A percentile compares a stretch with the other conserved stretches of the same genome.
phyloP scores from a whole-genome alignment of 23 red algal genomes.

The Gracilaria domingensis region DNA sequence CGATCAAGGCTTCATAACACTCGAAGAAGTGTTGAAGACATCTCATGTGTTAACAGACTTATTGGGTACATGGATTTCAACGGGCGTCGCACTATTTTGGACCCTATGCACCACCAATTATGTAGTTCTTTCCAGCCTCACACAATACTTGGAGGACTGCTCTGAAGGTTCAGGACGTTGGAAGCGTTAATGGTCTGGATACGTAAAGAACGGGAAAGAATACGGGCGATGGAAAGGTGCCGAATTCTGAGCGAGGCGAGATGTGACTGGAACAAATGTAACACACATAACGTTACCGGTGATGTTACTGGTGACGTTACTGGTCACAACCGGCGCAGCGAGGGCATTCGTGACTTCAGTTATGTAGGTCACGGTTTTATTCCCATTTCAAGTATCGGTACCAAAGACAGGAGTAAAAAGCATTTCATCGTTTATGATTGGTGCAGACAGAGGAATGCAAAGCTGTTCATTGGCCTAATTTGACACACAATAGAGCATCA shows the following conservation, averaged over 20 bases:
- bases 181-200: background rate
- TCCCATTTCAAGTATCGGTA: background rate
- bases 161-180: background rate
- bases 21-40: conserved; percentile 6
- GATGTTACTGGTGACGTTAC: too few species aligned
- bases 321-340: too few species aligned
- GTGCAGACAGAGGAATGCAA: background rate
- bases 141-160: background rate
- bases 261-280: too few species aligned
- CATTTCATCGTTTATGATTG: background rate
- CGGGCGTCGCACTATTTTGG: background rate
- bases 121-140: background rate
- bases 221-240: too few species aligned
- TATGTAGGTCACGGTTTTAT: background rate
- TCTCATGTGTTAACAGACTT: background rate
- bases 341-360: too few species aligned
- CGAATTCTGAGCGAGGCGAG: too few species aligned
- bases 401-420: background rate
- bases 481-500: background rate
- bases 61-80: conserved; percentile 6
- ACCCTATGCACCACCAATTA: background rate
- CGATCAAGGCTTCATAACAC: background rate
- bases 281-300: too few species aligned
- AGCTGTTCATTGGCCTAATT: background rate
- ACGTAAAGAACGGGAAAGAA: background rate